Evolutionary conservation across 495 filamentous ascomycete species (phyloP).

Genomic region (Trichoderma virens): DNA sequence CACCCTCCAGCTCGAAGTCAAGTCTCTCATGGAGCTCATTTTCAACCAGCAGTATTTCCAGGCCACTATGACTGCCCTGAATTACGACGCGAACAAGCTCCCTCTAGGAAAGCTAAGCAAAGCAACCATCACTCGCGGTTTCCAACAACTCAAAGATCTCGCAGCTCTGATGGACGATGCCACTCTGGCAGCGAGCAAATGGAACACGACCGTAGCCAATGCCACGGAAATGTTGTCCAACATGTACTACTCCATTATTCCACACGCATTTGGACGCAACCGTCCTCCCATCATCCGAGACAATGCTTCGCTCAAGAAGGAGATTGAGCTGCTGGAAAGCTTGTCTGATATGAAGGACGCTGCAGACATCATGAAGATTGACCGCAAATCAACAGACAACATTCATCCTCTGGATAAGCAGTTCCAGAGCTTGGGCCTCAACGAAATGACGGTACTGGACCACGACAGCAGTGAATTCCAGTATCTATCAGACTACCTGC

Average conservation of each 20-base stretch:
- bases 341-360: constrained; percentile 78
- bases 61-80: constrained; percentile 56
- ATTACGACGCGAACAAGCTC: constrained; percentile 70
- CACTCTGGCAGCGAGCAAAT: constrained; percentile 36
- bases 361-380: constrained; percentile 63
- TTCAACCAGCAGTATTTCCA: constrained; percentile 68
- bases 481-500: constrained; percentile 57
- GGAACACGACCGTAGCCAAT: constrained; percentile 26
- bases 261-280: constrained; percentile 69
- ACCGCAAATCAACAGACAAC: constrained; percentile 37
- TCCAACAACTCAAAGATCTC: constrained; percentile 64
- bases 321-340: constrained; percentile 69
- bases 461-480: constrained; percentile 51
- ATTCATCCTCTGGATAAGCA: constrained; percentile 62
- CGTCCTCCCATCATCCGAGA: constrained; percentile 57
- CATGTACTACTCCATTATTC: constrained; percentile 71
- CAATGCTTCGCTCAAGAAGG: constrained; percentile 52
- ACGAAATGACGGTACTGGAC: constrained; percentile 68
- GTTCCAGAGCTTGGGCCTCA: constrained; percentile 59
- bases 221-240: constrained; percentile 60
- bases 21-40: constrained; percentile 67
- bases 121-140: constrained; percentile 61
- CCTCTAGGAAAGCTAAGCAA: constrained; percentile 80
- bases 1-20: constrained; percentile 48
- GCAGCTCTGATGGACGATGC: constrained; percentile 50